phyloP scores from a whole-genome alignment of 2,329 filamentous ascomycete species.

The Aspergillus glaucus region DNA sequence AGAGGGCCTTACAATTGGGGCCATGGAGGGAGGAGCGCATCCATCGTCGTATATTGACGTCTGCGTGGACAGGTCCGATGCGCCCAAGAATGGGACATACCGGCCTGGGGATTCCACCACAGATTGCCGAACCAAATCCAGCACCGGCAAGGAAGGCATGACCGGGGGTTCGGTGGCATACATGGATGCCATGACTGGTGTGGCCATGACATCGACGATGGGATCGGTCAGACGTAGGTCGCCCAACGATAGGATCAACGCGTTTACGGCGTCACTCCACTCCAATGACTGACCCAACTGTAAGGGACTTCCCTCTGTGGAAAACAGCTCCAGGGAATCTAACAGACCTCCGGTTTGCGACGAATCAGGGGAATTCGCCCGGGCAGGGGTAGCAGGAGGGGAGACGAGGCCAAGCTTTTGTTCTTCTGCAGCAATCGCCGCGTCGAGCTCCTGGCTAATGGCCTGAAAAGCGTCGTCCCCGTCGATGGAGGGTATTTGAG shows the following conservation, averaged over 20 bases:
- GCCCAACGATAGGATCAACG: background rate
- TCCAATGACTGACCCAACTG: background rate
- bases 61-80: background rate
- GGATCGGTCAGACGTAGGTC: background rate
- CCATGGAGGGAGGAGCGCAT: background rate
- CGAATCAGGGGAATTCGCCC: background rate
- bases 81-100: background rate
- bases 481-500: constrained; percentile 5
- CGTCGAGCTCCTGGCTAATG: background rate
- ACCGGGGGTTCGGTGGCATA: background rate
- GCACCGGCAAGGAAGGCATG: background rate
- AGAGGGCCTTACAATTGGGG: background rate
- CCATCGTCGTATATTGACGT: background rate
- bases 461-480: background rate
- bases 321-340: background rate
- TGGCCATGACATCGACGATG: background rate
- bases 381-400: background rate
- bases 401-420: background rate
- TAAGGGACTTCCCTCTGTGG: background rate
- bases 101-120: background rate
- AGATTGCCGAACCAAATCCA: background rate
- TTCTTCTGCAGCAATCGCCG: constrained; percentile 1
- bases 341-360: background rate
- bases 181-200: background rate
- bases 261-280: background rate